Base-by-base conservation (phyloP, 805 yeast species). In the Saccharomycopsis schoenii region DNA sequence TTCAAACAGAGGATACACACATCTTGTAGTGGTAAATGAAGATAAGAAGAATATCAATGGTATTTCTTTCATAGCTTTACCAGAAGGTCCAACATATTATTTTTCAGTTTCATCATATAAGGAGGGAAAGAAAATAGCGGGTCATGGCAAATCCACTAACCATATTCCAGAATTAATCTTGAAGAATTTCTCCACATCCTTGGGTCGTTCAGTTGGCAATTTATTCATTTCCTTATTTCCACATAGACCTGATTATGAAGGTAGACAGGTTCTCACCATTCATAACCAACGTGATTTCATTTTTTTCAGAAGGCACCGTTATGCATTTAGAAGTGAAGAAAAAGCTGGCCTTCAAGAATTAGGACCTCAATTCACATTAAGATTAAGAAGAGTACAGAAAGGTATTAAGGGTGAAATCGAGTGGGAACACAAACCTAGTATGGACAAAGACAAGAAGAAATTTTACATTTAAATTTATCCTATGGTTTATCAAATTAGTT, bases 241-340 rank as follows among this genome's bases (percentile, higher is more conserved):
- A 10, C 92, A 88, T 63, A 81, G 82, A 63, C 99, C 99, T 1
- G 97, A 94, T 70, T 83, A 94, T 67, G 88, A 88, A 72, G 99
- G 99, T 36, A 82, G 99, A 68, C 97, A 94, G 71, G 99, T 90
- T 55, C 86, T 94, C 36, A 94, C 99, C 0, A 75, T 94, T 70
- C 99, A 94, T 72, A 94, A 94, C 71, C 99, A 94, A 72, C 81
- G 99, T 77, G 99, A 94, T 72, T 94, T 80, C 71, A 88, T 94
- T 52, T 94, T 94, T 69, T 93, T 94, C 79, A 82, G 99, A 75
- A 83, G 97, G 75, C 99, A 94, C 71, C 82, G 99, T 68, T 94
- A 94, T 68, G 77, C 90, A 0, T 94, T 94, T 75, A 80, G 83
- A 69, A 88, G 90, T 70, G 97, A 91, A 66, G 96, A 90, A 72